Percentiles rank a stretch among this genome's conserved stretches.
Evolutionary conservation across 139 green algal genomes (phyloP).

Genomic region (Chlamydomonas eustigma): DNA sequence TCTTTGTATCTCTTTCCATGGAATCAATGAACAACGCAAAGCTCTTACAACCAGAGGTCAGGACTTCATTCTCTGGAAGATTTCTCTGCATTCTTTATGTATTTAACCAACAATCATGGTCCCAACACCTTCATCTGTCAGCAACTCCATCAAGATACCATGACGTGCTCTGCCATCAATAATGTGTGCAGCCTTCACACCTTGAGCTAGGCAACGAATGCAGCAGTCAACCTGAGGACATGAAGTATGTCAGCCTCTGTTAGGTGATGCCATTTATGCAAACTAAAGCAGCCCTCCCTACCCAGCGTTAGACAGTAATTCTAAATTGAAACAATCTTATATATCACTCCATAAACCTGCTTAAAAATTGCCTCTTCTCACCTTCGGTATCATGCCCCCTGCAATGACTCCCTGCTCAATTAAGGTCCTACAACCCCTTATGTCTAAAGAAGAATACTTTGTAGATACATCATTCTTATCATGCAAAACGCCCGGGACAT

Average conservation of each 20-base stretch:
- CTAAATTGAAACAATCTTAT: too few species aligned
- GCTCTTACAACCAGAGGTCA: too few species aligned
- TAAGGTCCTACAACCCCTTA: constrained; percentile 67
- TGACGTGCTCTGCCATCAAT: constrained; percentile 93
- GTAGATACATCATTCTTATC: constrained; percentile 86
- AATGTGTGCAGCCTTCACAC: constrained; percentile 93
- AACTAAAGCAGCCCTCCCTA: too few species aligned
- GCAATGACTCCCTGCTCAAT: constrained; percentile 90
- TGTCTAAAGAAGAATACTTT: constrained; percentile 71
- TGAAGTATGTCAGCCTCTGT: neutral
- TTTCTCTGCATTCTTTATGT: too few species aligned
- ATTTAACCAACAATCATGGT: constrained; percentile 96
- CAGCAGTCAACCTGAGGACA: constrained; percentile 84
- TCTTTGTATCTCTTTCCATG: too few species aligned
- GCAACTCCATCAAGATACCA: constrained; percentile 95
- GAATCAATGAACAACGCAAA: too few species aligned
- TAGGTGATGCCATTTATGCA: neutral
- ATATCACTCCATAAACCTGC: neutral
- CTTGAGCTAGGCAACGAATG: constrained; percentile 88
- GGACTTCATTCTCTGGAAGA: too few species aligned
- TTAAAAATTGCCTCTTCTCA: neutral
- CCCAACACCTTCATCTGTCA: constrained; percentile 89
- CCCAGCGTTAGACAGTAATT: too few species aligned
- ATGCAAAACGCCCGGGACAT: constrained; percentile 85
- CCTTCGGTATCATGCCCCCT: constrained; percentile 97